Conservation (phyloP, 1,284 basidiomycete genomes). For the Ganoderma multipileum region DNA sequence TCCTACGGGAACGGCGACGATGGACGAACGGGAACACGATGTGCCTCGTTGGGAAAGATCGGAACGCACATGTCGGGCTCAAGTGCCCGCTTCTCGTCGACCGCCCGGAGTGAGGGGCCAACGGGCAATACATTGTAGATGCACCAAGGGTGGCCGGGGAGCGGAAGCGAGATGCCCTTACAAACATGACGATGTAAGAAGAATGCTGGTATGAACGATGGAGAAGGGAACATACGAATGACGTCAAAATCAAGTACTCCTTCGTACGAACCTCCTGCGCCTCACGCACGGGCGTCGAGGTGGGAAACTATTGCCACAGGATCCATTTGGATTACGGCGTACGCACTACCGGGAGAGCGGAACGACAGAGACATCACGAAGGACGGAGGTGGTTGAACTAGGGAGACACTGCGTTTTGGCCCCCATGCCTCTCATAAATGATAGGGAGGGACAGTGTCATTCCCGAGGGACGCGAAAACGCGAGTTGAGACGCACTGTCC, state of each 20-base stretch:
- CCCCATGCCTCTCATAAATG: no score
- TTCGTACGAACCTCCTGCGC: neutral
- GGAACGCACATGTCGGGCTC: constrained; percentile 9
- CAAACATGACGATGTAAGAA: neutral
- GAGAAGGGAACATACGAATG: neutral
- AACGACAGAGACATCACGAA: neutral
- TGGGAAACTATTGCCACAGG: neutral
- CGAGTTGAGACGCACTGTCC: no score
- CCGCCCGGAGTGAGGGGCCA: neutral
- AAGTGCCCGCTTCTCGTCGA: neutral
- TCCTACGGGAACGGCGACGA: neutral
- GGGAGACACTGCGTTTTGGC: no score
- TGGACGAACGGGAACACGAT: neutral
- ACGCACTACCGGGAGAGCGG: neutral
- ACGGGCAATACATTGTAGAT: neutral
- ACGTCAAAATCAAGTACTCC: neutral
- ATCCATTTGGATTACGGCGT: neutral
- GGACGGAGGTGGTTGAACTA: no score
- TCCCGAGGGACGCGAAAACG: no score
- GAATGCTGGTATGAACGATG: neutral
- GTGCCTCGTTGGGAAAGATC: constrained; percentile 7
- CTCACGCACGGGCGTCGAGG: neutral
- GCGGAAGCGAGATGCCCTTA: neutral
- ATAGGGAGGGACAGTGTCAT: no score
- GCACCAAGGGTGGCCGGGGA: neutral